Conservation (phyloP, 2,329 filamentous ascomycete species). For the Emydomyces testavorans region DNA sequence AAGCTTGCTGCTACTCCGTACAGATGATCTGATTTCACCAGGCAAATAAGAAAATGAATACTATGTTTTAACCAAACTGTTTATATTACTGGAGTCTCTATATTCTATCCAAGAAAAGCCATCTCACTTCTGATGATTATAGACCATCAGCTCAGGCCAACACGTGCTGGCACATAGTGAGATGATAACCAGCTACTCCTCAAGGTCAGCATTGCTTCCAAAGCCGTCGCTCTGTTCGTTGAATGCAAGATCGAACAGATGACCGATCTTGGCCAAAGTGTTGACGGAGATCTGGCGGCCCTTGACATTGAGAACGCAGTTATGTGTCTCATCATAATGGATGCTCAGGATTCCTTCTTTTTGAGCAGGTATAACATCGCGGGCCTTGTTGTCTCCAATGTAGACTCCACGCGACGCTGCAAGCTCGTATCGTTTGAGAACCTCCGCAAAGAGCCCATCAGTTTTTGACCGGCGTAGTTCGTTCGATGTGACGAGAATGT, state of each 20-base stretch:
- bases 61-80: too few relatives aligned
- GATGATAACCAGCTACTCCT: too few relatives aligned
- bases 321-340: conserved; percentile 18
- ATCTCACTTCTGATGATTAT: too few relatives aligned
- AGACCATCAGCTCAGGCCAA: too few relatives aligned
- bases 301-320: not conserved
- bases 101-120: too few relatives aligned
- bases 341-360: conserved; percentile 20
- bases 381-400: conserved; percentile 22
- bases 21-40: too few relatives aligned
- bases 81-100: too few relatives aligned
- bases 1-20: too few relatives aligned
- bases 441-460: conserved; percentile 23
- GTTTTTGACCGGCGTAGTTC: conserved; percentile 24
- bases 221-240: too few relatives aligned
- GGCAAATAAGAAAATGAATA: too few relatives aligned
- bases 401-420: conserved; percentile 19
- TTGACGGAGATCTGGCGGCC: not conserved
- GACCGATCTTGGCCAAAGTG: not conserved
- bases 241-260: not conserved
- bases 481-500: conserved; percentile 29
- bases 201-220: too few relatives aligned
- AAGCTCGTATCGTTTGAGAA: conserved; percentile 21
- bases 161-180: too few relatives aligned
- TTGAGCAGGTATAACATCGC: conserved; percentile 23